phyloP scores from a whole-genome alignment of 768 basidiomycete species.

The Pleurotus giganteus region DNA sequence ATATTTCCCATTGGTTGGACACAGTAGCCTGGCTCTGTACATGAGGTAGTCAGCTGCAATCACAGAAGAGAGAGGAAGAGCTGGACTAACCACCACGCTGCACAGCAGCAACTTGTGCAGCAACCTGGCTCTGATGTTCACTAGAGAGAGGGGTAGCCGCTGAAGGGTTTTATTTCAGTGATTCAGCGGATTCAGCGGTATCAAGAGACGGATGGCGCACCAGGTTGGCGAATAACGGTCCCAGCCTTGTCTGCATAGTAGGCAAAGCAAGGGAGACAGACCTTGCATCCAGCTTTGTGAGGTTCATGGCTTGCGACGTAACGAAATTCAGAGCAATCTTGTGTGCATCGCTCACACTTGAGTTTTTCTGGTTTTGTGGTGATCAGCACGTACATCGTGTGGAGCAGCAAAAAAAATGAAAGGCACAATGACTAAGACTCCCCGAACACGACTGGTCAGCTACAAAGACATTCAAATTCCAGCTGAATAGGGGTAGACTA shows the following conservation, averaged over 20 bases:
- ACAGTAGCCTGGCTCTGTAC: not conserved
- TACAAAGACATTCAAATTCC: too few species aligned
- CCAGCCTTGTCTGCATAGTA: not conserved
- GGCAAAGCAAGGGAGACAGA: not conserved
- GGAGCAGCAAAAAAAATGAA: not conserved
- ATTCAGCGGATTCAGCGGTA: not conserved
- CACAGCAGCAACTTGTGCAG: not conserved
- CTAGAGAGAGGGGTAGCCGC: not conserved
- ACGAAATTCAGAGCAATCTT: not conserved
- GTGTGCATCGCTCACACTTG: not conserved
- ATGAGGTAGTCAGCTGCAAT: not conserved
- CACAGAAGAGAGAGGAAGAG: not conserved
- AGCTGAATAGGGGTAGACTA: too few species aligned
- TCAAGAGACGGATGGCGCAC: not conserved
- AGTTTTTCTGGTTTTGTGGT: not conserved
- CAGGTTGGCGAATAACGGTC: not conserved
- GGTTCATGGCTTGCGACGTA: not conserved
- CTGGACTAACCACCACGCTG: conserved; percentile 6
- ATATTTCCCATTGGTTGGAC: not conserved
- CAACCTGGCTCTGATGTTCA: not conserved
- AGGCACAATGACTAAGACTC: not conserved
- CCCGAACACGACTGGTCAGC: not conserved
- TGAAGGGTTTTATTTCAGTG: too few species aligned
- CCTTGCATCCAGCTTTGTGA: not conserved
- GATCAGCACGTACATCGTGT: not conserved